These are phyloP conservation scores for Nakazawaea peltata DNA, from an alignment of 805 yeast species.

Conservation along the genomic window DNA sequence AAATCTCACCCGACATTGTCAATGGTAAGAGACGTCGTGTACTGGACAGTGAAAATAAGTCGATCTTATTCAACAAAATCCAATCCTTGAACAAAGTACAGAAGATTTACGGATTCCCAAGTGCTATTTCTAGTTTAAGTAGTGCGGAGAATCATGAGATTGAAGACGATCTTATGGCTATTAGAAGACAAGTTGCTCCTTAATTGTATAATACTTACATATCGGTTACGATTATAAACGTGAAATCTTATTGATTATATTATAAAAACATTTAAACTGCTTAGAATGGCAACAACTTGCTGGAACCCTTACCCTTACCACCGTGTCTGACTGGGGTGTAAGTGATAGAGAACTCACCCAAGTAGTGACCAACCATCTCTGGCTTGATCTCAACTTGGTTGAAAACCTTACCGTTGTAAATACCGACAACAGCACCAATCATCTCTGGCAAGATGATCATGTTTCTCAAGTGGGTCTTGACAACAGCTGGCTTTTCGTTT, in stretches of 20 bases:
- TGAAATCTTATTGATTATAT: not conserved
- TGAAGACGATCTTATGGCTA: conserved; percentile 58
- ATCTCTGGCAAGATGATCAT: conserved; percentile 98
- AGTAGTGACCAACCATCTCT: conserved; percentile 99
- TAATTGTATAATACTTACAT: not conserved
- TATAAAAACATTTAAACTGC: too few species aligned
- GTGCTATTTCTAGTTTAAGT: conserved; percentile 60
- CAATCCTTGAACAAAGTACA: conserved; percentile 63
- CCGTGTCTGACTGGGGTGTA: conserved; percentile 99
- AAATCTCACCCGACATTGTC: conserved; percentile 23
- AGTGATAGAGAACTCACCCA: conserved; percentile 99
- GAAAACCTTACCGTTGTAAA: conserved; percentile 99
- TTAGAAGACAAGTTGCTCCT: conserved; percentile 31
- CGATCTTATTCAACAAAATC: conserved; percentile 54
- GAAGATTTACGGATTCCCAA: conserved; percentile 70
- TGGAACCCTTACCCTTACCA: conserved; percentile 72
- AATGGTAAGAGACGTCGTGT: conserved; percentile 14
- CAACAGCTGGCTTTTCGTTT: conserved; percentile 95
- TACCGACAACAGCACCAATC: conserved; percentile 98
- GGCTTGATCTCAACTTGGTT: conserved; percentile 98
- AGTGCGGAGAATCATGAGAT: conserved; percentile 67
- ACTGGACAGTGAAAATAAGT: conserved; percentile 29
- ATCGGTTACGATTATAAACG: too few species aligned
- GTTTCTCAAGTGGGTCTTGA: conserved; percentile 99
- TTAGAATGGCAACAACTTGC: conserved; percentile 11